A percentile compares a stretch with the other conserved stretches of the same genome.
Evolutionary conservation across 768 basidiomycete genomes (phyloP).

Genomic region (Steccherinum ochraceum): DNA sequence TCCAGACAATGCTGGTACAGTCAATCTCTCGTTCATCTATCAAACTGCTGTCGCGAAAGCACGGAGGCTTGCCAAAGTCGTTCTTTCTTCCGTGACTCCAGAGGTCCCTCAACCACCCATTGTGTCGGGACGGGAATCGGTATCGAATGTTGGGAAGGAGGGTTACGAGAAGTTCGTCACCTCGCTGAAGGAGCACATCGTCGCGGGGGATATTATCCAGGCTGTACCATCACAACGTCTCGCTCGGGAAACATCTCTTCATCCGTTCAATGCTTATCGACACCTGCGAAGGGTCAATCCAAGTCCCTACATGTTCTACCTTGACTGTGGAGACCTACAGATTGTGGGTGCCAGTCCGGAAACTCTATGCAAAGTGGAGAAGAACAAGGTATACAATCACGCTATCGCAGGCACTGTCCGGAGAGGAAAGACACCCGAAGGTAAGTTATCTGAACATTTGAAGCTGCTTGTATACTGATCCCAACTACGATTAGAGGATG

Average conservation of each 20-base stretch:
- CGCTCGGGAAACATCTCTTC: slow-evolving; percentile 75
- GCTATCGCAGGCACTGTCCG: slow-evolving; percentile 95
- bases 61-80: slow-evolving; percentile 67
- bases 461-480: not conserved
- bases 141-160: slow-evolving; percentile 88
- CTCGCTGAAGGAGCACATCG: slow-evolving; percentile 86
- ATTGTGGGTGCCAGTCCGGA: slow-evolving; percentile 98
- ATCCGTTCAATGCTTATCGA: slow-evolving; percentile 97
- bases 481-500: slow-evolving; percentile 66
- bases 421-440: slow-evolving; percentile 80
- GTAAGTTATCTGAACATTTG: slow-evolving; percentile 37
- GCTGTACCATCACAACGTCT: slow-evolving; percentile 95
- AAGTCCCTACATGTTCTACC: slow-evolving; percentile 98
- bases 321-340: slow-evolving; percentile 90
- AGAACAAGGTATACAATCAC: slow-evolving; percentile 91
- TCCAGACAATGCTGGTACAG: slow-evolving; percentile 58
- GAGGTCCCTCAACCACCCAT: slow-evolving; percentile 65
- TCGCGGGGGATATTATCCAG: slow-evolving; percentile 97
- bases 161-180: slow-evolving; percentile 93
- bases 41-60: slow-evolving; percentile 81
- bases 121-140: slow-evolving; percentile 56
- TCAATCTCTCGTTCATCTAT: slow-evolving; percentile 80
- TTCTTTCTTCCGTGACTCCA: slow-evolving; percentile 46
- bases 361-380: slow-evolving; percentile 92
- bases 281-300: slow-evolving; percentile 93